phyloP scores from a whole-genome alignment of 768 basidiomycete genomes.

The Russula brevipes region DNA sequence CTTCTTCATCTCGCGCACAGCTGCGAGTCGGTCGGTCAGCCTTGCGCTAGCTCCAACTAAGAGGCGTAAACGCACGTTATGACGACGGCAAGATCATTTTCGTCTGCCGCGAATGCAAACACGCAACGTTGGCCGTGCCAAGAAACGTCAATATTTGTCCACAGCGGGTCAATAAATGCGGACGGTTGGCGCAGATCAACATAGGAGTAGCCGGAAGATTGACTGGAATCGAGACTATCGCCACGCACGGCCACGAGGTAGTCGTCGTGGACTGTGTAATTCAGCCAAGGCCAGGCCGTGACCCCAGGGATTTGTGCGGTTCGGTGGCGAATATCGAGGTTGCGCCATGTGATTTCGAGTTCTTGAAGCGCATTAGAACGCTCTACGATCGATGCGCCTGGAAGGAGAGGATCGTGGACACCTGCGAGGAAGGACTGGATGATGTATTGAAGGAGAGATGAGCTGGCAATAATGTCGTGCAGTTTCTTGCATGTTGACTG shows the following conservation, averaged over 20 bases:
- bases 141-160: conserved; percentile 2
- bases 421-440: conserved; percentile 1
- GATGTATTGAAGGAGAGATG: conserved; percentile 4
- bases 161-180: background rate
- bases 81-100: conserved; percentile 5
- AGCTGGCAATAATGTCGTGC: background rate
- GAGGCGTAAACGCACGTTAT: background rate
- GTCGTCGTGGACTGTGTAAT: conserved; percentile 7
- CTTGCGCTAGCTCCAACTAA: background rate
- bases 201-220: conserved; percentile 9
- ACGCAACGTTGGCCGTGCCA: conserved; percentile 5
- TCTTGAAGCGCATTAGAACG: background rate
- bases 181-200: conserved; percentile 1
- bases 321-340: conserved; percentile 8
- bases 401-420: conserved; percentile 4
- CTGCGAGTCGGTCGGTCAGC: background rate
- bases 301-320: background rate
- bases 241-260: conserved; percentile 12
- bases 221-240: background rate
- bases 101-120: conserved; percentile 9
- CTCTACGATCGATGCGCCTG: conserved; percentile 1
- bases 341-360: conserved; percentile 6
- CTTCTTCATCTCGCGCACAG: conserved; percentile 10
- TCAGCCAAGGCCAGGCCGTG: conserved; percentile 15
- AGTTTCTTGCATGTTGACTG: conserved; percentile 2